Evolutionary conservation across 371 early-diverging fungal species (phyloP), one percentile per base, ranked within the genome.

Genomic region (Mortierella sp.): DNA sequence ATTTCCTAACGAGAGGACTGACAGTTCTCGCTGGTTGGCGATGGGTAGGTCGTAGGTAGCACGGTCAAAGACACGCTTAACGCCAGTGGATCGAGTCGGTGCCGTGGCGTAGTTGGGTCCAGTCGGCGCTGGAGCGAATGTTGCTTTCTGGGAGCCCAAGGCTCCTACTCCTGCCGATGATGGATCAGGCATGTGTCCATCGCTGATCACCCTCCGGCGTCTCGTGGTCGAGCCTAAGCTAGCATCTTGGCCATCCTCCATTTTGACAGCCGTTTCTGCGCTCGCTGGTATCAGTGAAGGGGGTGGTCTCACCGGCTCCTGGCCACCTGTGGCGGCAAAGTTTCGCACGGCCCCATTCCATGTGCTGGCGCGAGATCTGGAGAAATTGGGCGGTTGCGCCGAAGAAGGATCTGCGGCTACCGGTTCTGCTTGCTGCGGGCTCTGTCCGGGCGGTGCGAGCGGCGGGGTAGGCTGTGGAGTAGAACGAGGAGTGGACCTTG

Each of bases 61-160:
- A 24, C 53, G 37, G 24, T 84, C 84, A 69, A 84, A 80, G 40
- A 84, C 84, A 6, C 80, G 71, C 40, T 19, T 64, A 55, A 69
- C 72, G 16, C 84, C 84, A 13, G 69, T 28, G 5, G 77, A 61
- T 21, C 76, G 74, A 9, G 71, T 64, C 26, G 50, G 34, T 5
- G 71, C 14, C 37, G 72, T 31, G 69, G 46, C 44, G 43, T 44
- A 51, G 37, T 59, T 28, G 71, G 77, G n/a, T 28, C 34, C 24
- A n/a, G 31, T 55, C 19, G 26, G 73, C 28, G 1, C 24, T 0
- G 14, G 40, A 4, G 31, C 34, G 5, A 64, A 19, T 5, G 64
- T 50, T 31, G 37, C 53, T 9, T 50, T 70, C 40, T 71, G 13
- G 0, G 24, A 21, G 48, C 73, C 71, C 69, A 78, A 50, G 16